Conservation (phyloP, 73 alveolate species). For the Tetrahymena borealis region DNA sequence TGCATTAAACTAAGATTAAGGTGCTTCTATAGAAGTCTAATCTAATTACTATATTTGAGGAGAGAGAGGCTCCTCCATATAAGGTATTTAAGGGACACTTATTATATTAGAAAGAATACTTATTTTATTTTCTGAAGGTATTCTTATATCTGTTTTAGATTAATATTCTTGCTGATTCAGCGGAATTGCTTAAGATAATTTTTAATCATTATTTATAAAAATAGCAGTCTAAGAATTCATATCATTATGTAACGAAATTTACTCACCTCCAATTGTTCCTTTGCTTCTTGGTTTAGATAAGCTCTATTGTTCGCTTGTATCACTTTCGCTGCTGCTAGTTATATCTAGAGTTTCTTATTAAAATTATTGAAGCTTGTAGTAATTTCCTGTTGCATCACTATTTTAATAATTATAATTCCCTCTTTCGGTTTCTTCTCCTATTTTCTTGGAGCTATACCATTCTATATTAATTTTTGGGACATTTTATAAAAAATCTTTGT, state of each 20-base stretch:
- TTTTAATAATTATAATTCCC: neutral
- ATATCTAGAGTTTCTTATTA: neutral
- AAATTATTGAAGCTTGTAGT: neutral
- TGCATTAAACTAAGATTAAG: neutral
- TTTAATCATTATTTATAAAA: neutral
- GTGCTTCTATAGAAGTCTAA: neutral
- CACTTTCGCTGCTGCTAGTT: neutral
- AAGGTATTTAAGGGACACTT: neutral
- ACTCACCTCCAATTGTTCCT: no score
- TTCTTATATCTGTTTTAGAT: neutral
- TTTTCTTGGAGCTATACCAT: neutral
- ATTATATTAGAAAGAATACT: neutral
- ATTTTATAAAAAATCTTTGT: neutral
- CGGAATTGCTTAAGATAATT: neutral
- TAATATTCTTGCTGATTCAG: neutral
- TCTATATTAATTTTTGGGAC: neutral
- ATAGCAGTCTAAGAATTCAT: neutral
- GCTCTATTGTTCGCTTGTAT: neutral
- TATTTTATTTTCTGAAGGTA: neutral
- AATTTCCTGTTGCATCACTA: neutral
- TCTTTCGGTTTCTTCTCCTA: neutral
- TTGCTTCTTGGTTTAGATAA: neutral
- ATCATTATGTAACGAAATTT: no score
- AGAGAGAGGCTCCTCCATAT: neutral
- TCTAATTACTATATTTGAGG: neutral